Base-by-base conservation (phyloP, 371 early-diverging fungal species). In the Mortierella sp. region DNA sequence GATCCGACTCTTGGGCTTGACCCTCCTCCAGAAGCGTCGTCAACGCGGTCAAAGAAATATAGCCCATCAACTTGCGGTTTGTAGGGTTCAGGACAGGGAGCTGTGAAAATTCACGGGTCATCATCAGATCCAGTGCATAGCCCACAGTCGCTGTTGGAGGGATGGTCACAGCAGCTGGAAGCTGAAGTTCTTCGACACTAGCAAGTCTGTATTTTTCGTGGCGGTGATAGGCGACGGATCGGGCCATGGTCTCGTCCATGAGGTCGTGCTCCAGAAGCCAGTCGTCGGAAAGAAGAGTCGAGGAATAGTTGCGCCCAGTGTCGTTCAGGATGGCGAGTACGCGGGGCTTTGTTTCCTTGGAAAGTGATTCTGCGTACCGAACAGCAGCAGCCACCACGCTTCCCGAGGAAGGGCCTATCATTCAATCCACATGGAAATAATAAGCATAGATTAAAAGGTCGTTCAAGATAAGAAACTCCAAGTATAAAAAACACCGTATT, bases 131-230 rank as follows among this genome's bases (percentile, higher is more conserved):
- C 70, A 95, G 70, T 5, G 97, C 97, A 55, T 91, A 88, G 1
- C 91, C 90, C 10, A 95, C 89, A 6, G 92, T 78, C 24, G 92
- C 87, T 13, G 86, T 88, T 34, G 92, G 93, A 14, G 91, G 80
- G 21, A 97, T 91, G 10, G 95, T 93, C 4, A 97, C 93, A 3
- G 97, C 96, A 0, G 94, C 95, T 16, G 96, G 95, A 16, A 97
- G 82, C 80, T 97, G 97, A 71, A 97, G 88, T 81, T 97, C 97
- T 79, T 97, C 97, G 1, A 97, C 95, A 74, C 94, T 93, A 5
- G 96, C 91, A 45, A 93, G 96, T 28, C 96, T 91, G 80, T 94
- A 96, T 81, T 95, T 92, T 71, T 92, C 93, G 44, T 89, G 90
- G 71, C 91, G 92, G 52, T 91, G 82, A 76, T 92, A 93, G 57